These are phyloP conservation scores for Amanita pallidorosea DNA, from an alignment of 768 basidiomycete species.

Conservation along the genomic window DNA sequence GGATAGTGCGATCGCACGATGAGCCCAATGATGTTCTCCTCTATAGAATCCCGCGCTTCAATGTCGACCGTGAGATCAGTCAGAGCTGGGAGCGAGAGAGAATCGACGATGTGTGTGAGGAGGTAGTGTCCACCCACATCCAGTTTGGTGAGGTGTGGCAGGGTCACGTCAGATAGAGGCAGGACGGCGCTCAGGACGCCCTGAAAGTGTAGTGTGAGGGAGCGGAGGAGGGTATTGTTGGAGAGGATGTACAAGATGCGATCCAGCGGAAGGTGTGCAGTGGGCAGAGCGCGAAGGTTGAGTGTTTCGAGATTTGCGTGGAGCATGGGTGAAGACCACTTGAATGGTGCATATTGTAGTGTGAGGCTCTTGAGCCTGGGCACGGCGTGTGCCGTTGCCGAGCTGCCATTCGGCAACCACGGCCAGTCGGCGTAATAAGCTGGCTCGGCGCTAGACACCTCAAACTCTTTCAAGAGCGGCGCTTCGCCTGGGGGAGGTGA, in stretches of 20 bases:
- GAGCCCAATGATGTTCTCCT: slow-evolving; percentile 56
- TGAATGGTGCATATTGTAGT: slow-evolving; percentile 65
- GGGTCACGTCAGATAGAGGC: slow-evolving; percentile 42
- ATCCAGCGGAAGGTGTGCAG: slow-evolving; percentile 52
- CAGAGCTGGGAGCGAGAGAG: slow-evolving; percentile 46
- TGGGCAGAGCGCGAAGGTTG: slow-evolving; percentile 56
- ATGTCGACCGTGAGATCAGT: slow-evolving; percentile 57
- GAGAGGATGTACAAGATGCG: slow-evolving; percentile 56
- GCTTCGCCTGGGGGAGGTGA: slow-evolving; percentile 43
- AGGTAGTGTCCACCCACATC: slow-evolving; percentile 59
- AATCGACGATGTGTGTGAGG: slow-evolving; percentile 50
- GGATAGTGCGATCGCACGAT: slow-evolving; percentile 51
- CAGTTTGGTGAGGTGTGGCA: slow-evolving; percentile 43
- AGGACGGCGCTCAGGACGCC: slow-evolving; percentile 52
- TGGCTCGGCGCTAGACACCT: slow-evolving; percentile 62
- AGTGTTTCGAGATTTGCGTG: slow-evolving; percentile 45
- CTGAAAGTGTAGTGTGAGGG: slow-evolving; percentile 50
- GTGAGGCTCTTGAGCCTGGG: slow-evolving; percentile 47
- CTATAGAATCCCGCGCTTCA: slow-evolving; percentile 65
- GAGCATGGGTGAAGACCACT: slow-evolving; percentile 69
- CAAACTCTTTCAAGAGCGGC: slow-evolving; percentile 65
- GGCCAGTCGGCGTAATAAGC: slow-evolving; percentile 58
- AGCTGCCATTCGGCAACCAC: slow-evolving; percentile 54
- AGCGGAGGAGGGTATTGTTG: slow-evolving; percentile 45
- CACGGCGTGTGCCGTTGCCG: slow-evolving; percentile 22